A percentile compares a stretch with the other conserved stretches of the same genome.
Evolutionary conservation across 306 rosid species (phyloP).

Genomic region (Cyclanthera cordifolia): DNA sequence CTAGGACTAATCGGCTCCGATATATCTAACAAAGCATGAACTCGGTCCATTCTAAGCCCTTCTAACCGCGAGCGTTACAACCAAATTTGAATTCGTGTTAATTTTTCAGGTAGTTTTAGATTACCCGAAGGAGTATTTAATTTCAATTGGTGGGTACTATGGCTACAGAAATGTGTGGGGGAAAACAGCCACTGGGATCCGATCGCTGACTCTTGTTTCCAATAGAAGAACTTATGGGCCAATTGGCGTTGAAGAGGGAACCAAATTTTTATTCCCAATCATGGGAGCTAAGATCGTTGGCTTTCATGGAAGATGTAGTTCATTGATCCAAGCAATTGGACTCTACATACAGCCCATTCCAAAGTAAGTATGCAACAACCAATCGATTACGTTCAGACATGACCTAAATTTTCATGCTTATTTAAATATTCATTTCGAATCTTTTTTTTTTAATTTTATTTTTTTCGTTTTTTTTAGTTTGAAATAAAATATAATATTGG

Average conservation of each 20-base stretch:
- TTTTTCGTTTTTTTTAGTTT: too few relatives aligned
- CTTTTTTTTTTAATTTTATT: too few relatives aligned
- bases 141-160: not conserved
- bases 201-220: not conserved
- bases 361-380: not conserved
- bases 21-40: too few relatives aligned
- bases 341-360: not conserved
- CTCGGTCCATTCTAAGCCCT: too few relatives aligned
- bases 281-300: constrained; percentile 6
- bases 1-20: too few relatives aligned
- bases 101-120: not conserved
- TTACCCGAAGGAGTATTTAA: constrained; percentile 3
- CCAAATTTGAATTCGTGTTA: too few relatives aligned
- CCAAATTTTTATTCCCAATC: not conserved
- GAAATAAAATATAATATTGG: too few relatives aligned
- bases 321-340: not conserved
- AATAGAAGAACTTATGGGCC: constrained; percentile 6
- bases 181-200: not conserved
- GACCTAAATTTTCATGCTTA: too few relatives aligned
- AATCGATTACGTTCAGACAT: too few relatives aligned
- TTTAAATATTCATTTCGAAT: too few relatives aligned
- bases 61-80: too few relatives aligned
- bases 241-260: not conserved
- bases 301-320: not conserved
- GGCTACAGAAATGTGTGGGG: not conserved